phyloP scores from a whole-genome alignment of 2,329 filamentous ascomycete species.

The Hymenoscyphus scutula region DNA sequence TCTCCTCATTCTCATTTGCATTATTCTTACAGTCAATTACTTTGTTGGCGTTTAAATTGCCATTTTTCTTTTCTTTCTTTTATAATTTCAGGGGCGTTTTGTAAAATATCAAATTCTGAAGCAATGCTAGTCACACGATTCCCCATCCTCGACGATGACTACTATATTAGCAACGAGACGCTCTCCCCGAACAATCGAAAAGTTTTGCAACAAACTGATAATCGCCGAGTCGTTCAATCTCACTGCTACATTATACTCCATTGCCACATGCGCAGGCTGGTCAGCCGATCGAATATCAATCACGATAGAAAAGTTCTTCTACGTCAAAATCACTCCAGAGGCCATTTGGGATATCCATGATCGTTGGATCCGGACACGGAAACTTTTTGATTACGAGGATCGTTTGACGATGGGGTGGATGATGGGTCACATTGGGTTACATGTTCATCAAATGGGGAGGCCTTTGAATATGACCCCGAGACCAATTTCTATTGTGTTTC shows the following conservation, averaged over 20 bases:
- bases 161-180: slow-evolving; percentile 8
- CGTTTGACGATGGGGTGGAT: background rate
- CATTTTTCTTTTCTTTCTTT: no score
- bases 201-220: slow-evolving; percentile 11
- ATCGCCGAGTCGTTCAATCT: slow-evolving; percentile 5
- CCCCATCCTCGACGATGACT: background rate
- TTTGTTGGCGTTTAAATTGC: no score
- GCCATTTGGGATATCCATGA: slow-evolving; percentile 21
- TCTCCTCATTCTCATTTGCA: no score
- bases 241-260: slow-evolving; percentile 17
- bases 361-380: background rate
- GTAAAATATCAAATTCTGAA: background rate
- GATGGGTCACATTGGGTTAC: background rate
- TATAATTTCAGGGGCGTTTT: background rate
- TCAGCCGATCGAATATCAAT: slow-evolving; percentile 25
- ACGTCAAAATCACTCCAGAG: slow-evolving; percentile 13
- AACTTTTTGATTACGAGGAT: background rate
- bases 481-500: slow-evolving; percentile 1
- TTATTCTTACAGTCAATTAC: no score
- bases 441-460: background rate
- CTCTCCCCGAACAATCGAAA: slow-evolving; percentile 14
- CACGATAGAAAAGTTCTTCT: background rate
- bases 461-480: background rate
- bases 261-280: slow-evolving; percentile 26
- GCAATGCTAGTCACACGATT: background rate